These are phyloP conservation scores for Cyclotella choctawhatcheeana DNA, from an alignment of 108 stramenopile genomes.

Conservation along the genomic window DNA sequence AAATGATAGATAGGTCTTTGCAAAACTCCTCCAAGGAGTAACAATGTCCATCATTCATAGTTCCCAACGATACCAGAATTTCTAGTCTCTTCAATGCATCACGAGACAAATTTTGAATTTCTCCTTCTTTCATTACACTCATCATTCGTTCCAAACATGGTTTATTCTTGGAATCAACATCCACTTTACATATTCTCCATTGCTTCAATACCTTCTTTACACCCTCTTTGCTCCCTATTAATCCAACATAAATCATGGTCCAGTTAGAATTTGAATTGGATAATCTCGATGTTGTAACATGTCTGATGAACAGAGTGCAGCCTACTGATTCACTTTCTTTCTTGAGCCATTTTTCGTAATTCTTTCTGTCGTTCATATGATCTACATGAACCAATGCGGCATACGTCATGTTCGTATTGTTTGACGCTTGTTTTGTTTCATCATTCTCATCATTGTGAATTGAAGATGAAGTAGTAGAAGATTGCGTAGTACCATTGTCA, in stretches of 20 bases:
- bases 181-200: constrained; percentile 79
- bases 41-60: neutral
- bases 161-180: constrained; percentile 71
- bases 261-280: too few relatives aligned
- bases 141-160: constrained; percentile 80
- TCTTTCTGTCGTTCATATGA: constrained; percentile 80
- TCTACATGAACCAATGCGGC: constrained; percentile 76
- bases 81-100: neutral
- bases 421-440: neutral
- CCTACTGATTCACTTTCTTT: constrained; percentile 47
- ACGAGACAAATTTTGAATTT: neutral
- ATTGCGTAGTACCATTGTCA: constrained; percentile 45
- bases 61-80: neutral
- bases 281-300: constrained; percentile 4
- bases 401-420: constrained; percentile 13
- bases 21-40: constrained; percentile 13
- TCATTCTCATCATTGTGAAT: constrained; percentile 25
- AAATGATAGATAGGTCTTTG: neutral
- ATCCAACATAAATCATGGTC: constrained; percentile 59
- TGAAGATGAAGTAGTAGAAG: too few relatives aligned
- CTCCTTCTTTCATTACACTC: constrained; percentile 63
- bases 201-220: constrained; percentile 63
- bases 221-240: constrained; percentile 48
- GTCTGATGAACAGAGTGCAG: constrained; percentile 42
- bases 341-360: constrained; percentile 75